A percentile compares a stretch with the other conserved stretches of the same genome.
Evolutionary conservation across 1,284 basidiomycete species (phyloP).

Genomic region (Trichosporon sp.): DNA sequence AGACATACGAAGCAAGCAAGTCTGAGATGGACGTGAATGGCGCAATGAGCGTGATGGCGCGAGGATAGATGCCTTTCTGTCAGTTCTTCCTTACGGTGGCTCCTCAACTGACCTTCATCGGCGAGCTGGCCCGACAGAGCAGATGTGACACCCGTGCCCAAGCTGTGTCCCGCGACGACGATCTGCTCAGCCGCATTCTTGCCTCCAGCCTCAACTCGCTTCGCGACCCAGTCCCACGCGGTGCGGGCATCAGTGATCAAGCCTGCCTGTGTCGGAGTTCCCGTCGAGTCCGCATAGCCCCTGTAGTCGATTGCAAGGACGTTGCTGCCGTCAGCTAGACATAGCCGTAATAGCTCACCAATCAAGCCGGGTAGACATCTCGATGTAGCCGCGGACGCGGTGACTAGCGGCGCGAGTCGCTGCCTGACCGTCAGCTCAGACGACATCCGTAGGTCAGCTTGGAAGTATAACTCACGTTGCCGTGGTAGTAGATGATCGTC

Average conservation of each 20-base stretch:
- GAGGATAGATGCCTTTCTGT: constrained; percentile 26
- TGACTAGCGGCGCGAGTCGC: constrained; percentile 11
- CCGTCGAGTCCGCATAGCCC: constrained; percentile 84
- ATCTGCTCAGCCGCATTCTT: constrained; percentile 21
- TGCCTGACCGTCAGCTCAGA: constrained; percentile 5
- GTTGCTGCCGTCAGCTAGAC: constrained; percentile 51
- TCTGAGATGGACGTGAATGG: constrained; percentile 42
- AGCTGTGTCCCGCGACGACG: constrained; percentile 63
- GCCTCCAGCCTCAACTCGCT: constrained; percentile 6
- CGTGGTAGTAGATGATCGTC: constrained; percentile 82
- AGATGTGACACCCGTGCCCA: constrained; percentile 77
- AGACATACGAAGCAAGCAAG: constrained; percentile 33
- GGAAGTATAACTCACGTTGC: constrained; percentile 56
- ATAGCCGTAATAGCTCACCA: constrained; percentile 16
- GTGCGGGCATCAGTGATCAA: constrained; percentile 68
- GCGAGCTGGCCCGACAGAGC: constrained; percentile 36
- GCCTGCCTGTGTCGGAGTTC: constrained; percentile 68
- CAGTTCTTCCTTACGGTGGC: neutral
- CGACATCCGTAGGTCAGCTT: neutral
- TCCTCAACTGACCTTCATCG: constrained; percentile 27
- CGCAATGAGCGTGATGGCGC: constrained; percentile 38
- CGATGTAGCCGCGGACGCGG: constrained; percentile 29
- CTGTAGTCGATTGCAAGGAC: constrained; percentile 82
- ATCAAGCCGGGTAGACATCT: constrained; percentile 30
- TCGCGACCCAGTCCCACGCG: constrained; percentile 70